phyloP scores from a whole-genome alignment of 495 filamentous ascomycete genomes.

The Neurospora pannonica region DNA sequence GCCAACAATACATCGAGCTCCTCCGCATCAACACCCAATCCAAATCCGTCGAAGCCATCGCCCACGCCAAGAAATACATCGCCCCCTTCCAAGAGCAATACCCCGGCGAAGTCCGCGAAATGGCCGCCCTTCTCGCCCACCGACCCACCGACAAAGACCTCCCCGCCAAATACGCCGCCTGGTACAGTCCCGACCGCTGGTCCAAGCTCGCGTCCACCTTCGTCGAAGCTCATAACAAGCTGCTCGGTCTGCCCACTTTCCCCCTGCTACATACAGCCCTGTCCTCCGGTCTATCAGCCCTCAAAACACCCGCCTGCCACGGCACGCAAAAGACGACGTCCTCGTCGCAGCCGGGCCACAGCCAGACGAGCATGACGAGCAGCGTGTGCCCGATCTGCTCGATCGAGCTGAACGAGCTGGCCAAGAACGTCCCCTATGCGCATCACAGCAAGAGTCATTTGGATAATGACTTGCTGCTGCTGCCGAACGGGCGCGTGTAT shows the following conservation, averaged over 20 bases:
- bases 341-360: slow-evolving; percentile 15
- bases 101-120: slow-evolving; percentile 56
- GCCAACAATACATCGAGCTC: slow-evolving; percentile 93
- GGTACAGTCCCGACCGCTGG: slow-evolving; percentile 71
- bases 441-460: slow-evolving; percentile 84
- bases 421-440: slow-evolving; percentile 81
- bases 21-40: slow-evolving; percentile 50
- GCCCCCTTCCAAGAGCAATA: slow-evolving; percentile 56
- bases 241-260: slow-evolving; percentile 70
- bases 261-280: slow-evolving; percentile 90
- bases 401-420: slow-evolving; percentile 86
- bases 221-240: slow-evolving; percentile 72
- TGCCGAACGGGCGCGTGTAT: slow-evolving; percentile 84
- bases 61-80: slow-evolving; percentile 74
- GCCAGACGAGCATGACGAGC: slow-evolving; percentile 26
- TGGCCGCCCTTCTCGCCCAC: slow-evolving; percentile 73
- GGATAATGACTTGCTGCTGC: slow-evolving; percentile 74
- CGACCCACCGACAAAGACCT: slow-evolving; percentile 42
- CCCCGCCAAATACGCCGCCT: slow-evolving; percentile 31
- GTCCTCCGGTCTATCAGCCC: slow-evolving; percentile 81
- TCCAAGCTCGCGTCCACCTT: slow-evolving; percentile 70
- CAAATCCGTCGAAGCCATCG: slow-evolving; percentile 65
- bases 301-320: slow-evolving; percentile 94
- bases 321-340: slow-evolving; percentile 5
- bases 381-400: slow-evolving; percentile 87